A percentile compares a stretch with the other conserved stretches of the same genome.
Evolutionary conservation across 23 red algal species (phyloP).

Genomic region (Gracilariopsis chorda): DNA sequence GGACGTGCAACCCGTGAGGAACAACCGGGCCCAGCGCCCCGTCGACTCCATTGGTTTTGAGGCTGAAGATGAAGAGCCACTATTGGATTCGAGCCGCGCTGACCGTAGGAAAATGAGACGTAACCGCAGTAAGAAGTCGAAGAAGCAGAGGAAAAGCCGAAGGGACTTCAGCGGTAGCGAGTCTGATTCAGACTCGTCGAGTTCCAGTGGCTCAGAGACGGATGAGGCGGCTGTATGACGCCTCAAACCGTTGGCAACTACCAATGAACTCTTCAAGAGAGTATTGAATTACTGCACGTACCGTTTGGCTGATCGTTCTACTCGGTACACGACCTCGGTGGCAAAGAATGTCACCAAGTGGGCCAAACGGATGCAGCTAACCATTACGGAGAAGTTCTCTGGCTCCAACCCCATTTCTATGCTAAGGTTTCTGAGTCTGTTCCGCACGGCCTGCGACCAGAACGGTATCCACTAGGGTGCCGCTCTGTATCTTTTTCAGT

Average conservation of each 20-base stretch:
- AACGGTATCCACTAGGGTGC: too few species aligned
- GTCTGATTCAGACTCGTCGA: not conserved
- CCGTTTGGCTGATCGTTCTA: not conserved
- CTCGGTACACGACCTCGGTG: not conserved
- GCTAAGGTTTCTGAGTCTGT: too few species aligned
- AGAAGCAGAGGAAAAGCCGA: not conserved
- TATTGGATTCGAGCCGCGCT: not conserved
- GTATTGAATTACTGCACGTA: conserved; percentile 8
- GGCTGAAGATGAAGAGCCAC: not conserved
- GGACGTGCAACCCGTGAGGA: not conserved
- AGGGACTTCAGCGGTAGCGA: not conserved
- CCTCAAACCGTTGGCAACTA: not conserved
- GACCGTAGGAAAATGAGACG: not conserved
- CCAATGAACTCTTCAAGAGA: conserved; percentile 14
- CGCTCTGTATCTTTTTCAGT: too few species aligned
- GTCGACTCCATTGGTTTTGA: not conserved
- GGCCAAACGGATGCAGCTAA: not conserved
- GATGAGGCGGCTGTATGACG: not conserved
- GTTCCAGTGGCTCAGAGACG: not conserved
- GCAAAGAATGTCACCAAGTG: not conserved
- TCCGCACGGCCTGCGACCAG: too few species aligned
- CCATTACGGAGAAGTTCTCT: too few species aligned
- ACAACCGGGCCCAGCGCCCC: not conserved
- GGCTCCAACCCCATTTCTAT: too few species aligned
- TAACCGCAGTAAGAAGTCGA: not conserved